A percentile compares a stretch with the other conserved stretches of the same genome.
phyloP scores from a whole-genome alignment of 805 yeast species.

The Myxozyma monticola region DNA sequence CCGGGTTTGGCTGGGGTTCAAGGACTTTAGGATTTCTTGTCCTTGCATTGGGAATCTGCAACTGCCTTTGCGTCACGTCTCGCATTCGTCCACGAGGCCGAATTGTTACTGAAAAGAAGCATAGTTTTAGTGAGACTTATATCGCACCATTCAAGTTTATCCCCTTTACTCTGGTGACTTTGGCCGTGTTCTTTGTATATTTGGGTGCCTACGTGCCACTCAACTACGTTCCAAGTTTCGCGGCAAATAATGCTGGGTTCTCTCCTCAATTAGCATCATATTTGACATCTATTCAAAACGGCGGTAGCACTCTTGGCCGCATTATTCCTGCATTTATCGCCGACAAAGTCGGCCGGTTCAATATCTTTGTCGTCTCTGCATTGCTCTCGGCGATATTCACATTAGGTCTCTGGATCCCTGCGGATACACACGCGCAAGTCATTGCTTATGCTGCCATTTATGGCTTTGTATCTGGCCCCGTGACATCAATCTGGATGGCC shows the following conservation, averaged over 20 bases:
- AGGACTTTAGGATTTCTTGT: slow-evolving; percentile 51
- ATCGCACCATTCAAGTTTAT: slow-evolving; percentile 33
- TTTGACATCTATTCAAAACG: slow-evolving; percentile 32
- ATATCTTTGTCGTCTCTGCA: slow-evolving; percentile 48
- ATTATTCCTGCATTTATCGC: slow-evolving; percentile 48
- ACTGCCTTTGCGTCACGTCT: slow-evolving; percentile 32
- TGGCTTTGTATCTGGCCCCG: slow-evolving; percentile 40
- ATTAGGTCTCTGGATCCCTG: slow-evolving; percentile 66
- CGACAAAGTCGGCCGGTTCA: slow-evolving; percentile 54
- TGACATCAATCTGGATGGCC: slow-evolving; percentile 39
- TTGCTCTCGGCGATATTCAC: slow-evolving; percentile 46
- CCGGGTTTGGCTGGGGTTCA: slow-evolving; percentile 57
- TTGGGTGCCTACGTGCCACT: slow-evolving; percentile 38
- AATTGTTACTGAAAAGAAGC: neutral
- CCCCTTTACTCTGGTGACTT: slow-evolving; percentile 31
- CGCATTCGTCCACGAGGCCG: slow-evolving; percentile 29
- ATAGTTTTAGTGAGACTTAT: slow-evolving; percentile 1
- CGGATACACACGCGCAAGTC: slow-evolving; percentile 39
- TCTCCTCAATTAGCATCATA: slow-evolving; percentile 30
- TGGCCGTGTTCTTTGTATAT: slow-evolving; percentile 35
- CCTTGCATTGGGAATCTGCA: slow-evolving; percentile 34
- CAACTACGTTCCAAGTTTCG: slow-evolving; percentile 38
- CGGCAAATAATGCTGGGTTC: slow-evolving; percentile 29
- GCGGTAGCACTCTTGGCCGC: slow-evolving; percentile 43
- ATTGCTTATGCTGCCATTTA: slow-evolving; percentile 36